phyloP scores from a whole-genome alignment of 352 stramenopile species.

The Phytophthora citricola region DNA sequence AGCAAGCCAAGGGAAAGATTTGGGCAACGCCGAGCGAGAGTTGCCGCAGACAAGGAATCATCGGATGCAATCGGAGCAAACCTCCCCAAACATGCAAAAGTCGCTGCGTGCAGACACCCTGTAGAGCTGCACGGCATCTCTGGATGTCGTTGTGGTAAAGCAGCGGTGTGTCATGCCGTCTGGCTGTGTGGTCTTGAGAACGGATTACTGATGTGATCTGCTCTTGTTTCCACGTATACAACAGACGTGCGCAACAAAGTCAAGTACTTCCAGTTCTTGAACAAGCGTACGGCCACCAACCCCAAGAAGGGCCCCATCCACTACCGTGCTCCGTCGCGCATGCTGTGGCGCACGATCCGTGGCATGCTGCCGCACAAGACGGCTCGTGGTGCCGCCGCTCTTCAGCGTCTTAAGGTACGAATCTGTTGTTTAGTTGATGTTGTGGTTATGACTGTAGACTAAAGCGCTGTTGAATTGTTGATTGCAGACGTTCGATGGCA shows the following conservation, averaged over 20 bases:
- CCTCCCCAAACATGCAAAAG: conserved; percentile 90
- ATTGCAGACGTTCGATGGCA: conserved; percentile 96
- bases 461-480: neutral
- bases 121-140: conserved; percentile 39
- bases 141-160: conserved; percentile 29
- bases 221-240: conserved; percentile 36
- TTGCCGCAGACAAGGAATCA: conserved; percentile 13
- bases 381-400: conserved; percentile 93
- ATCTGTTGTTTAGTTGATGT: neutral
- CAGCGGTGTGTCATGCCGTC: conserved; percentile 84
- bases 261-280: conserved; percentile 99
- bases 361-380: conserved; percentile 99
- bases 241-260: conserved; percentile 96
- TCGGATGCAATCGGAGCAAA: conserved; percentile 28
- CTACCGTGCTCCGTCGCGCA: conserved; percentile 97
- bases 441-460: neutral
- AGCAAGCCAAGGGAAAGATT: conserved; percentile 6
- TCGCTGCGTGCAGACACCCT: conserved; percentile 90
- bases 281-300: conserved; percentile 99
- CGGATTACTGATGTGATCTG: conserved; percentile 41
- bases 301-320: conserved; percentile 97
- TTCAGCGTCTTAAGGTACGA: conserved; percentile 94
- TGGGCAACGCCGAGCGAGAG: conserved; percentile 3
- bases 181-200: conserved; percentile 44
- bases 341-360: conserved; percentile 93